These are phyloP conservation scores for Amanita muscaria DNA, from an alignment of 768 basidiomycete genomes.

Conservation along the genomic window DNA sequence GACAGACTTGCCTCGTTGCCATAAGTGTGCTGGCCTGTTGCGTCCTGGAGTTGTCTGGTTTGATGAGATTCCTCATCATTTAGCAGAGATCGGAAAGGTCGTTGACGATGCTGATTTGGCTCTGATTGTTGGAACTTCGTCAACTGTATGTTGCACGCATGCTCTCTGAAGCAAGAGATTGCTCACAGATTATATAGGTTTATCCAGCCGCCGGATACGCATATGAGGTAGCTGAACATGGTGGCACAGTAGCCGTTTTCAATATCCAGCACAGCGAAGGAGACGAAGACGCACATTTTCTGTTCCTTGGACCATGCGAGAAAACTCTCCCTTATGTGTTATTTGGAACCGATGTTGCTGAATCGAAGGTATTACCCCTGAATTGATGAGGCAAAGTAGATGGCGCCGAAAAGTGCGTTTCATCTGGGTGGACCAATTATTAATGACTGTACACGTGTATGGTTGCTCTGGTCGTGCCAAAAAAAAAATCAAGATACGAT, in stretches of 20 bases:
- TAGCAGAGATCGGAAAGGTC: constrained; percentile 20
- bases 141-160: constrained; percentile 18
- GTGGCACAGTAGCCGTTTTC: constrained; percentile 31
- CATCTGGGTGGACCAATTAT: no score
- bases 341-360: no score
- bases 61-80: constrained; percentile 22
- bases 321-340: constrained; percentile 17
- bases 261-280: constrained; percentile 20
- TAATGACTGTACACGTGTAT: no score
- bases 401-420: no score
- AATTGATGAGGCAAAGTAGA: no score
- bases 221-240: constrained; percentile 16
- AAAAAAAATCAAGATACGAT: no score
- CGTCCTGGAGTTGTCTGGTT: constrained; percentile 36
- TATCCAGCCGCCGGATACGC: constrained; percentile 20
- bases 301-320: background rate
- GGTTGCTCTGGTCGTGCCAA: no score
- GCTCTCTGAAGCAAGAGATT: background rate
- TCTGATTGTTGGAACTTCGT: constrained; percentile 31
- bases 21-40: constrained; percentile 21
- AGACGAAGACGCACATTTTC: constrained; percentile 23
- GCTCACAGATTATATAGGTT: constrained; percentile 15
- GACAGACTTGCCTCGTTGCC: constrained; percentile 22
- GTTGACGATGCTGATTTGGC: constrained; percentile 24
- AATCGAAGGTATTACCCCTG: no score